Conservation (phyloP, 345 rosid genomes). For the Populus ilicifolia region DNA sequence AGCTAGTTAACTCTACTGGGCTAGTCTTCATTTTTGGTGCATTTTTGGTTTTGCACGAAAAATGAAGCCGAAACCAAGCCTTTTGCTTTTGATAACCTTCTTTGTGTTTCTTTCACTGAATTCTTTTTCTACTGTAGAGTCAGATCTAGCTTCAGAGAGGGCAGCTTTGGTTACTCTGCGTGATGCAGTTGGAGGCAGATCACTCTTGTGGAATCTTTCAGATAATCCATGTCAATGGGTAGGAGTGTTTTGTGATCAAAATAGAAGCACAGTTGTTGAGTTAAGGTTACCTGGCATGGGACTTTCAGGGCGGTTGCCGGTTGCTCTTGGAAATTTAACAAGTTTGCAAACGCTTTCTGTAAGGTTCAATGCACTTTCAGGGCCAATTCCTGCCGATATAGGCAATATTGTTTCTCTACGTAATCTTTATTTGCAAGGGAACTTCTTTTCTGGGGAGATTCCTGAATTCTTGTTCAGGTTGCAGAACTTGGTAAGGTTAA, state of each 20-base stretch:
- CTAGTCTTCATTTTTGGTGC: conserved; percentile 1
- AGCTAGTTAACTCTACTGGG: too few relatives aligned
- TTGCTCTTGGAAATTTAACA: conserved; percentile 69
- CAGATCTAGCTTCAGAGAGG: conserved; percentile 28
- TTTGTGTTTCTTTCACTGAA: not conserved
- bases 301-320: conserved; percentile 62
- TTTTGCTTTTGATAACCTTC: not conserved
- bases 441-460: conserved; percentile 68
- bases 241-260: conserved; percentile 53
- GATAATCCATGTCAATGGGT: conserved; percentile 38
- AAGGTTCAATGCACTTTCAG: conserved; percentile 60
- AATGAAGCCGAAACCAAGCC: conserved; percentile 7
- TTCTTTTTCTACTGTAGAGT: not conserved
- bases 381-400: conserved; percentile 70
- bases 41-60: not conserved
- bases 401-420: conserved; percentile 53
- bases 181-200: conserved; percentile 18
- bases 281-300: conserved; percentile 75
- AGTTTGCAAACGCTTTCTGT: conserved; percentile 59
- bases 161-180: conserved; percentile 19
- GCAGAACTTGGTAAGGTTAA: conserved; percentile 29
- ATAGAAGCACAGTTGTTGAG: conserved; percentile 39
- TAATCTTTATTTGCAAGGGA: conserved; percentile 64
- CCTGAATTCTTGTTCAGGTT: conserved; percentile 43
- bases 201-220: conserved; percentile 19